Conservation (phyloP, 1,284 basidiomycete species). For the Fomitopsis schrenkii region DNA sequence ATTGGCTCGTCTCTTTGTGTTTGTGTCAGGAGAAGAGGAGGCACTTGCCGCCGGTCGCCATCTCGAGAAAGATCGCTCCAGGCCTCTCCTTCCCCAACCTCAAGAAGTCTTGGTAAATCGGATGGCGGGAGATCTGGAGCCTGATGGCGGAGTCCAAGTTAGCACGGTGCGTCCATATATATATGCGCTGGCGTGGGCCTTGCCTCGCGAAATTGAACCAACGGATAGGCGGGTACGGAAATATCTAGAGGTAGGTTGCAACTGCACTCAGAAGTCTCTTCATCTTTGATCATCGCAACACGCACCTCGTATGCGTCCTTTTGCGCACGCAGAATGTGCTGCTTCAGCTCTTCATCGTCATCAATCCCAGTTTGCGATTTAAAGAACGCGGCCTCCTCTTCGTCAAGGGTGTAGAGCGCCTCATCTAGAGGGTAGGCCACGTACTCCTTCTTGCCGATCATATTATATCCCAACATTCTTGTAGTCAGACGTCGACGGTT, state of each 20-base stretch:
- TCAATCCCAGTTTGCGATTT: slow-evolving; percentile 35
- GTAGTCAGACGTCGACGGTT: no score
- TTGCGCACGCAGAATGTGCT: slow-evolving; percentile 40
- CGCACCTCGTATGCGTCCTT: slow-evolving; percentile 35
- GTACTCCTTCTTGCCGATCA: no score
- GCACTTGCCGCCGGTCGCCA: slow-evolving; percentile 44
- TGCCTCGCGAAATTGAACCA: slow-evolving; percentile 10
- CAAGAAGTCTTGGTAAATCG: slow-evolving; percentile 38
- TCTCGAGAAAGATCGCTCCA: slow-evolving; percentile 41
- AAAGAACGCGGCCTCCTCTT: slow-evolving; percentile 32
- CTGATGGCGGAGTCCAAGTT: slow-evolving; percentile 23
- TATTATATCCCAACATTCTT: no score
- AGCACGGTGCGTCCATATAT: neutral
- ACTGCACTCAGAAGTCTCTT: no score
- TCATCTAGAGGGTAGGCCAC: neutral
- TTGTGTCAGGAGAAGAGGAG: neutral
- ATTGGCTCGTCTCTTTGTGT: slow-evolving; percentile 1
- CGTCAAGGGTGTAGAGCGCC: slow-evolving; percentile 11
- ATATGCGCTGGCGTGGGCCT: neutral
- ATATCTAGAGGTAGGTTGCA: slow-evolving; percentile 20
- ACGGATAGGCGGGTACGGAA: slow-evolving; percentile 10
- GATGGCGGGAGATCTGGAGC: slow-evolving; percentile 35
- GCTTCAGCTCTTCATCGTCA: slow-evolving; percentile 34
- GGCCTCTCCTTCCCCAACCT: slow-evolving; percentile 32
- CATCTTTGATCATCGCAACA: no score